Conservation (phyloP, 148 eudicot species). For the Chenopodium suecicum region DNA sequence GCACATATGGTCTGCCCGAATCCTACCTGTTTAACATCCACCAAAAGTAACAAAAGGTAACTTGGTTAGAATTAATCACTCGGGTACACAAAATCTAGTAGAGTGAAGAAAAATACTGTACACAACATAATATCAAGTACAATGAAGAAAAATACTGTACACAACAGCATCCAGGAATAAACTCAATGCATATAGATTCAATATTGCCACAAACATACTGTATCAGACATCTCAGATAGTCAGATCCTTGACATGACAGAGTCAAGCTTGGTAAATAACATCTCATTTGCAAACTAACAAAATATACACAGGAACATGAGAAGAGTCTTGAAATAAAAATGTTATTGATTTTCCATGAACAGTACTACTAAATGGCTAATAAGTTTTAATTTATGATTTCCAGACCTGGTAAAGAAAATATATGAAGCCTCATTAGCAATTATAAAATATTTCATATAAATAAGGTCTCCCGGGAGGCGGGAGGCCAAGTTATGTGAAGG, state of each 20-base stretch:
- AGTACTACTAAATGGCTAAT: no score
- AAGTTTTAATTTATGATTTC: neutral
- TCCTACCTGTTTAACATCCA: constrained; percentile 56
- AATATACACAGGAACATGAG: neutral
- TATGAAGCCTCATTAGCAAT: neutral
- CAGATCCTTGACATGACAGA: neutral
- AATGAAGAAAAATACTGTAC: neutral
- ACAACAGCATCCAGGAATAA: neutral
- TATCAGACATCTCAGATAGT: neutral
- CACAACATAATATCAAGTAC: neutral
- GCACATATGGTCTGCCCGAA: constrained; percentile 95
- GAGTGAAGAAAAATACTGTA: neutral
- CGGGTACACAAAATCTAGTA: neutral
- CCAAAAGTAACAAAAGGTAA: neutral
- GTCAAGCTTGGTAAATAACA: neutral
- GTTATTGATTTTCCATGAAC: neutral
- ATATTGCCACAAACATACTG: neutral
- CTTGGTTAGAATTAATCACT: neutral
- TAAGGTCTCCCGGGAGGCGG: neutral
- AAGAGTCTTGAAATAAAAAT: neutral
- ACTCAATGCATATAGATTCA: neutral
- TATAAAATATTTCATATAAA: neutral
- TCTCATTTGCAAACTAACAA: neutral
- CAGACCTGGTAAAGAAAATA: neutral
- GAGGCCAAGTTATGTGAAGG: neutral